Conservation (phyloP, 2,329 filamentous ascomycete species). For the Colletotrichum navitas region DNA sequence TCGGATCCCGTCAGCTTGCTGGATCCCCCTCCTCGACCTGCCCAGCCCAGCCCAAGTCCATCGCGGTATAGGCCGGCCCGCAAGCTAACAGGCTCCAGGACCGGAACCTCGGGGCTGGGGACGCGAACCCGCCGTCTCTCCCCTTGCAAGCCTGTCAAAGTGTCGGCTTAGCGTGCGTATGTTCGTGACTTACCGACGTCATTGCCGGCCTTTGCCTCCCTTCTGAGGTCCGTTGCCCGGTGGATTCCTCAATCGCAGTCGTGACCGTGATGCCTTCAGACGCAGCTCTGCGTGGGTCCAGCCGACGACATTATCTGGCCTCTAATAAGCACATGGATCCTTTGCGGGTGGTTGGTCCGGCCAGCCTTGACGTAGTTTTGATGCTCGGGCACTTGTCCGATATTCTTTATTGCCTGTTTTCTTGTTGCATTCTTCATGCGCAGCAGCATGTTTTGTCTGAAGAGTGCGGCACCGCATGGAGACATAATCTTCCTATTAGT, state of each 20-base stretch:
- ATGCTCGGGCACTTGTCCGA: neutral
- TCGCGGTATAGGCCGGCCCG: slow-evolving; percentile 33
- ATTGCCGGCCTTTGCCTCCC: neutral
- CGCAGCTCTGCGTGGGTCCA: neutral
- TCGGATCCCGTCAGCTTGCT: slow-evolving; percentile 12
- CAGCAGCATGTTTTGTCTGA: neutral
- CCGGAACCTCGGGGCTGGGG: neutral
- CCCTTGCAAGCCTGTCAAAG: neutral
- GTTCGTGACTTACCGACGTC: neutral
- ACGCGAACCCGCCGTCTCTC: neutral
- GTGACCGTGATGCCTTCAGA: neutral
- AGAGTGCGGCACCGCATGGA: neutral
- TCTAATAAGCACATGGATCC: neutral
- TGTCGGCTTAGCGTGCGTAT: neutral
- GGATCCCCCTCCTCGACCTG: slow-evolving; percentile 19
- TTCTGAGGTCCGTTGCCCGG: slow-evolving; percentile 5
- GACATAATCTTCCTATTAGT: neutral
- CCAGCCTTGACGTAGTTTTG: neutral
- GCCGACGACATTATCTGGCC: slow-evolving; percentile 1
- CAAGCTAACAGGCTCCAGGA: slow-evolving; percentile 16
- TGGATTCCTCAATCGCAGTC: slow-evolving; percentile 7
- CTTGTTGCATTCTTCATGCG: neutral
- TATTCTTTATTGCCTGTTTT: too few relatives aligned
- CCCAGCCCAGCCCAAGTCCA: slow-evolving; percentile 26
- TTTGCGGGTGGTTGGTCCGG: neutral